Conservation (phyloP, 2,329 filamentous ascomycete genomes). For the Exophiala aquamarina region DNA sequence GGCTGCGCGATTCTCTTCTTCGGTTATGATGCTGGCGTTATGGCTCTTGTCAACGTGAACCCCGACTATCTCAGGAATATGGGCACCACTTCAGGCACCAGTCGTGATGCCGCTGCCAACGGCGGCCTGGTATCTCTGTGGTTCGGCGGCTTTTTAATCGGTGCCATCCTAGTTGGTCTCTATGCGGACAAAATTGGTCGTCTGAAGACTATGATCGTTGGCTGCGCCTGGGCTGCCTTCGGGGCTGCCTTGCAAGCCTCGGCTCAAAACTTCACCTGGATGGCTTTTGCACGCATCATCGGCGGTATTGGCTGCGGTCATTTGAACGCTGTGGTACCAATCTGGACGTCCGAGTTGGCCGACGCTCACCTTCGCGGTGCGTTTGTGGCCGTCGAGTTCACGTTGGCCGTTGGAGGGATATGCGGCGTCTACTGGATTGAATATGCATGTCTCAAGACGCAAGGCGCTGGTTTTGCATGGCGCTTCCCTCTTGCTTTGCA, state of each 20-base stretch:
- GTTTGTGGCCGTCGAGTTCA: conserved; percentile 72
- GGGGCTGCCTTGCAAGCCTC: conserved; percentile 66
- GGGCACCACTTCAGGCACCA: conserved; percentile 49
- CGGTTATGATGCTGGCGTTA: too few relatives aligned
- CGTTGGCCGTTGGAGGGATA: conserved; percentile 59
- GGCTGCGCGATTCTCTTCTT: too few relatives aligned
- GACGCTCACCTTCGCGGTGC: conserved; percentile 67
- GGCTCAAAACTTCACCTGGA: conserved; percentile 65
- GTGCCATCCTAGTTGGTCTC: conserved; percentile 63
- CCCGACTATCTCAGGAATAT: conserved; percentile 65
- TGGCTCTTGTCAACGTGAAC: conserved; percentile 56
- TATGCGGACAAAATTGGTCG: conserved; percentile 63
- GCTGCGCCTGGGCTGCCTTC: conserved; percentile 57
- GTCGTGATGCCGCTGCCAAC: conserved; percentile 57
- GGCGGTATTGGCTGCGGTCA: conserved; percentile 47
- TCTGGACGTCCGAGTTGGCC: conserved; percentile 70
- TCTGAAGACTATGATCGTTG: conserved; percentile 63
- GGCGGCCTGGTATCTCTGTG: conserved; percentile 58
- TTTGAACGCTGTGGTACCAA: conserved; percentile 68
- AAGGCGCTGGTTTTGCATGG: conserved; percentile 63
- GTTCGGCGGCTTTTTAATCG: conserved; percentile 64
- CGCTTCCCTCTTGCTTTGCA: conserved; percentile 71
- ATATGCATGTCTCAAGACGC: conserved; percentile 59
- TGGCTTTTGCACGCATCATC: conserved; percentile 53
- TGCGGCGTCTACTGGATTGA: conserved; percentile 34